Conservation (phyloP, 2,329 filamentous ascomycete genomes). For the Hypoxylon sp. region DNA sequence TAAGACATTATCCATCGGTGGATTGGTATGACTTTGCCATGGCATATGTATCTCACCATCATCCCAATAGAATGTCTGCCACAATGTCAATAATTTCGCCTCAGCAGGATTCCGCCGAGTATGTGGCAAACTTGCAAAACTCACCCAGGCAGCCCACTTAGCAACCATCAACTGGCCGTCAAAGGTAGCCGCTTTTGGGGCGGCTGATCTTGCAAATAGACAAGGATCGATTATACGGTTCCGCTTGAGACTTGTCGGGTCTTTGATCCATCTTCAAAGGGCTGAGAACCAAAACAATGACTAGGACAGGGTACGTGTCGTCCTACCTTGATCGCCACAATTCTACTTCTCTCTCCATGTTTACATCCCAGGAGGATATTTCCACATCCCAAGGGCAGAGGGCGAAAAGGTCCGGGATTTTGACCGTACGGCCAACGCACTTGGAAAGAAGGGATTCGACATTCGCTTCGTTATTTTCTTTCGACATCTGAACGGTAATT, state of each 20-base stretch:
- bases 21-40: background rate
- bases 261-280: slow-evolving; percentile 17
- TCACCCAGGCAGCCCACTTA: slow-evolving; percentile 23
- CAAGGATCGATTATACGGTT: slow-evolving; percentile 21
- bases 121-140: background rate
- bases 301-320: background rate
- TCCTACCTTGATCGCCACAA: slow-evolving; percentile 22
- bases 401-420: background rate
- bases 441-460: background rate
- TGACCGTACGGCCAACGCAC: background rate
- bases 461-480: background rate
- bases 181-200: slow-evolving; percentile 8
- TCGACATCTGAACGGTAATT: background rate
- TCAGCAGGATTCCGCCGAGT: too few relatives aligned
- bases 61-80: slow-evolving; percentile 24
- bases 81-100: background rate
- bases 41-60: slow-evolving; percentile 3
- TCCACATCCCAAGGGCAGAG: slow-evolving; percentile 17
- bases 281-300: background rate
- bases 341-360: slow-evolving; percentile 15
- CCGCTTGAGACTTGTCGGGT: slow-evolving; percentile 18
- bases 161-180: slow-evolving; percentile 3
- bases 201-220: slow-evolving; percentile 14
- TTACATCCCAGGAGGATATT: slow-evolving; percentile 1
- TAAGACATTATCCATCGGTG: background rate